These are phyloP conservation scores for Ogataea hybrid DNA, from an alignment of 1,139 yeast species.

Conservation along the genomic window DNA sequence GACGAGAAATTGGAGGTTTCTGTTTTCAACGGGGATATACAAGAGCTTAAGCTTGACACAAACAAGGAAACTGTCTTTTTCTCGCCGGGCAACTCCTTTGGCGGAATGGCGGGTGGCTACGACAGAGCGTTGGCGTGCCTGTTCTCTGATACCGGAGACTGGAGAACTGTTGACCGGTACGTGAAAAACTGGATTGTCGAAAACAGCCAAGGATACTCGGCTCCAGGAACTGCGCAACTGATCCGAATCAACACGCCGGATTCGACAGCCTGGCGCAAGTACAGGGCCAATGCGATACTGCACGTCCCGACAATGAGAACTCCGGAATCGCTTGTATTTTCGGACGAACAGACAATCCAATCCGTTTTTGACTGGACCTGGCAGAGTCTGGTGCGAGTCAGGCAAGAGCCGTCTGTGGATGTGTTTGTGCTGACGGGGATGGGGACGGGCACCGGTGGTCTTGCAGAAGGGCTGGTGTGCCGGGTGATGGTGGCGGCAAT, in stretches of 20 bases:
- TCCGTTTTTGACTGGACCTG: conserved; percentile 47
- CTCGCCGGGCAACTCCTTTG: conserved; percentile 55
- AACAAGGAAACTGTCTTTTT: conserved; percentile 32
- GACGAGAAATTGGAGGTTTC: neutral
- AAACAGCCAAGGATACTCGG: conserved; percentile 34
- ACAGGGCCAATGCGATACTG: conserved; percentile 35
- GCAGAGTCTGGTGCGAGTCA: conserved; percentile 35
- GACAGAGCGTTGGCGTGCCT: conserved; percentile 41
- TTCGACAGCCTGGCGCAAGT: conserved; percentile 29
- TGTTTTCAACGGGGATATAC: neutral
- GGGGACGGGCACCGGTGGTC: conserved; percentile 50
- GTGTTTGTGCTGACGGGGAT: conserved; percentile 46
- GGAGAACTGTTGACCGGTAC: conserved; percentile 26
- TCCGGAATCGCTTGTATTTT: conserved; percentile 31
- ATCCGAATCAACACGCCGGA: conserved; percentile 26
- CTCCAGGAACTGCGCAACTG: conserved; percentile 32
- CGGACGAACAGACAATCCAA: conserved; percentile 16
- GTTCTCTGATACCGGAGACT: conserved; percentile 32
- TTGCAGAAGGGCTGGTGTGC: conserved; percentile 37
- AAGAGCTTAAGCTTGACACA: neutral
- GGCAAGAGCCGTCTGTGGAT: conserved; percentile 24
- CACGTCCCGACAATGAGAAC: conserved; percentile 50
- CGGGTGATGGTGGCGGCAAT: conserved; percentile 34
- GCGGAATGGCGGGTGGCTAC: conserved; percentile 52
- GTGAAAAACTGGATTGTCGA: conserved; percentile 24